Evolutionary conservation across 768 basidiomycete genomes (phyloP).

Genomic region (Xerocomus spinulosus): DNA sequence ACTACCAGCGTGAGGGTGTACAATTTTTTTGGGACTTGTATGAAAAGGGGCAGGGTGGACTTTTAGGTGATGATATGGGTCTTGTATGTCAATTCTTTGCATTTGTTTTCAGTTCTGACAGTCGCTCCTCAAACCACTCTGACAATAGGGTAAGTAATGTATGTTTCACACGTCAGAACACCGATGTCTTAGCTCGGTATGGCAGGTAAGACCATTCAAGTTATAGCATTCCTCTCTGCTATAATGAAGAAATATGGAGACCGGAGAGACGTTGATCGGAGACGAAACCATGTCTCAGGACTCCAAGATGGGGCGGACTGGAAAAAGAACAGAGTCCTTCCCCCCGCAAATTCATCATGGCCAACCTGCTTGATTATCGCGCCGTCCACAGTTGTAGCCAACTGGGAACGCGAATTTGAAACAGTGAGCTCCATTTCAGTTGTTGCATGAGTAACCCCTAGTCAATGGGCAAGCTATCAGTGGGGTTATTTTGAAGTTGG

Average conservation of each 20-base stretch:
- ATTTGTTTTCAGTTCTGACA: background rate
- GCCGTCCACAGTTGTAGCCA: conserved; percentile 76
- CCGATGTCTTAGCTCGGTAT: conserved; percentile 5
- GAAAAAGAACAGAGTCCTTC: conserved; percentile 49
- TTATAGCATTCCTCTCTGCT: conserved; percentile 83
- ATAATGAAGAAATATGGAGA: conserved; percentile 84
- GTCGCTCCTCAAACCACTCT: background rate
- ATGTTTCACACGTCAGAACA: background rate
- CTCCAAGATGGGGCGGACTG: conserved; percentile 59
- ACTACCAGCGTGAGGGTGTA: conserved; percentile 87
- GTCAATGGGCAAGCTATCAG: conserved; percentile 34
- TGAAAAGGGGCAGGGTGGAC: conserved; percentile 60
- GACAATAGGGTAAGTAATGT: conserved; percentile 24
- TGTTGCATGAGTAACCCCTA: background rate
- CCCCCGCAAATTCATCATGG: conserved; percentile 69
- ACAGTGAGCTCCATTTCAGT: conserved; percentile 44
- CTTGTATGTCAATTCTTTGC: conserved; percentile 39
- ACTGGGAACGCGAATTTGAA: conserved; percentile 88
- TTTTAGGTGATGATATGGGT: conserved; percentile 97
- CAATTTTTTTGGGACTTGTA: conserved; percentile 77
- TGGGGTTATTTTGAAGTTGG: conserved; percentile 96
- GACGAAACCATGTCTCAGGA: conserved; percentile 59
- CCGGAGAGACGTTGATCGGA: conserved; percentile 56
- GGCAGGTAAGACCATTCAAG: conserved; percentile 90
- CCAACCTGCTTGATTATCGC: conserved; percentile 85